phyloP scores from a whole-genome alignment of 106 monocot species.

The Apostasia ramifera region DNA sequence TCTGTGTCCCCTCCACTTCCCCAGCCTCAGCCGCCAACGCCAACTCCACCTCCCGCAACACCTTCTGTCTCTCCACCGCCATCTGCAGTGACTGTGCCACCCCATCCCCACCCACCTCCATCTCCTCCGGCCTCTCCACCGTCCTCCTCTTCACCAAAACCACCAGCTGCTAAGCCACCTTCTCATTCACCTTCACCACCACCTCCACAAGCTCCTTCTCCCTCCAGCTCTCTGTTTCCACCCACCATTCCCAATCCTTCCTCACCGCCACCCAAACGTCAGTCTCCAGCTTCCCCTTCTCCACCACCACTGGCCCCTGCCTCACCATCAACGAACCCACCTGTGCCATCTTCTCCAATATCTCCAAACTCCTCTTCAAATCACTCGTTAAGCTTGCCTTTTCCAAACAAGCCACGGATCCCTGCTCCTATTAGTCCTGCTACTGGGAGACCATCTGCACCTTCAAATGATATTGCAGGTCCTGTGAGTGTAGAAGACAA shows the following conservation, averaged over 20 bases:
- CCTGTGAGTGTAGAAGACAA: not conserved
- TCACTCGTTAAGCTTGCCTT: slow-evolving; percentile 9
- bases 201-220: not conserved
- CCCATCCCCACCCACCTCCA: not conserved
- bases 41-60: slow-evolving; percentile 3
- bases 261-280: slow-evolving; percentile 9
- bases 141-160: not conserved
- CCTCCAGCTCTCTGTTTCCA: slow-evolving; percentile 6
- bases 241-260: slow-evolving; percentile 7
- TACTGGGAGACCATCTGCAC: slow-evolving; percentile 10
- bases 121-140: not conserved
- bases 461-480: not conserved
- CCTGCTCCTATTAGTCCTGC: slow-evolving; percentile 6
- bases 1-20: slow-evolving; percentile 5
- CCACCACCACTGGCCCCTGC: slow-evolving; percentile 3
- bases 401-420: slow-evolving; percentile 7
- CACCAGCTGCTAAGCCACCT: slow-evolving; percentile 4
- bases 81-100: not conserved
- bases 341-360: slow-evolving; percentile 4
- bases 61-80: slow-evolving; percentile 10
- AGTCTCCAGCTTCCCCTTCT: slow-evolving; percentile 1
- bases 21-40: slow-evolving; percentile 2
- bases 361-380: not conserved
- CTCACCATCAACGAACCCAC: slow-evolving; percentile 8
- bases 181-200: slow-evolving; percentile 8